Evolutionary conservation across 2,329 filamentous ascomycete genomes (phyloP).

Genomic region (Ampelomyces quisqualis): DNA sequence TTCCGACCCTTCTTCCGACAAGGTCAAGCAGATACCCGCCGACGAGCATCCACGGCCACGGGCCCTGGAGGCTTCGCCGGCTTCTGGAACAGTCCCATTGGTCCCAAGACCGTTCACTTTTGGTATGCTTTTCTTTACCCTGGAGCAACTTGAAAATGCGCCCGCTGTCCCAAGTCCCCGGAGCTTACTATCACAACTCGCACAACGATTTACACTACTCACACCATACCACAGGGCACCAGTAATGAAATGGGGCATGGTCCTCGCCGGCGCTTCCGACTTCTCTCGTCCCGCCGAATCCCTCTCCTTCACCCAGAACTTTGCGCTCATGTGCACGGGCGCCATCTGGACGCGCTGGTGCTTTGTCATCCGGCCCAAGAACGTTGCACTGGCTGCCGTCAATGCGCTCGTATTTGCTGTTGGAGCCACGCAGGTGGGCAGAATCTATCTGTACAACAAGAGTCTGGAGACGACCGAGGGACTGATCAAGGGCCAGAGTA

Average conservation of each 20-base stretch:
- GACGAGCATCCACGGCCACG: constrained; percentile 69
- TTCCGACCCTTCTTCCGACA: constrained; percentile 54
- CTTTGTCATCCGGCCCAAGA: constrained; percentile 91
- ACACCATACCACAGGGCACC: too few species aligned
- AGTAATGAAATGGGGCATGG: constrained; percentile 92
- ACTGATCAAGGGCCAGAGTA: constrained; percentile 42
- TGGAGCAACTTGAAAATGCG: background rate
- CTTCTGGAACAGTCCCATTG: constrained; percentile 59
- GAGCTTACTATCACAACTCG: too few species aligned
- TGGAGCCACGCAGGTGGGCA: constrained; percentile 75
- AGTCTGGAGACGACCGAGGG: constrained; percentile 56
- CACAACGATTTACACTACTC: too few species aligned
- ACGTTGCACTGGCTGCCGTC: constrained; percentile 88
- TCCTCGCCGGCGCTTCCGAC: constrained; percentile 89
- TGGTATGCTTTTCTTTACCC: constrained; percentile 61
- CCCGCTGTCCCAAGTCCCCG: background rate
- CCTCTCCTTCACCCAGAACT: constrained; percentile 90
- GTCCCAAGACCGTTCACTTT: constrained; percentile 85
- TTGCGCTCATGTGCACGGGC: constrained; percentile 84
- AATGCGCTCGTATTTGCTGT: constrained; percentile 97
- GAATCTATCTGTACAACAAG: constrained; percentile 69
- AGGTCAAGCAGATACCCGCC: constrained; percentile 56
- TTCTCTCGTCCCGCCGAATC: constrained; percentile 88
- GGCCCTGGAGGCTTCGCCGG: constrained; percentile 63
- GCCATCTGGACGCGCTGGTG: constrained; percentile 99